These are phyloP conservation scores for Phaeoacremonium minimum DNA, from an alignment of 2,329 filamentous ascomycete species.

Conservation along the genomic window DNA sequence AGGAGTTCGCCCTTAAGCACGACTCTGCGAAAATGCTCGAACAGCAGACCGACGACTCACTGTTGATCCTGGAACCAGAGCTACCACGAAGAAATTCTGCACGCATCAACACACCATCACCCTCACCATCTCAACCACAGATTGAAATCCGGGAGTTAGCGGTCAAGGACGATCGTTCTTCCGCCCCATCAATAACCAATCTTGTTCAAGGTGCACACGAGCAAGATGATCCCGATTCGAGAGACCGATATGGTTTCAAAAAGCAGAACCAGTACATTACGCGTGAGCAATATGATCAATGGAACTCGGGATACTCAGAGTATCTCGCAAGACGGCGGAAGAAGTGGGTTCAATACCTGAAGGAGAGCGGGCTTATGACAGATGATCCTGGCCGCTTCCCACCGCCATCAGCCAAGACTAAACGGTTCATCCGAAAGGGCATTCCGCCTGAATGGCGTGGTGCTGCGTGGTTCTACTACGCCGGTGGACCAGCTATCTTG, in stretches of 20 bases:
- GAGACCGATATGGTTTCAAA: slow-evolving; percentile 89
- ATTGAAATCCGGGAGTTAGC: slow-evolving; percentile 5
- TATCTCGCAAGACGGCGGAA: slow-evolving; percentile 70
- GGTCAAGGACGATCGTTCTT: slow-evolving; percentile 1
- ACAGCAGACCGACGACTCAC: slow-evolving; percentile 13
- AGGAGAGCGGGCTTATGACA: slow-evolving; percentile 69
- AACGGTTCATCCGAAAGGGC: slow-evolving; percentile 86
- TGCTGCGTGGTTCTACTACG: slow-evolving; percentile 97
- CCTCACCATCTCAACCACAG: neutral
- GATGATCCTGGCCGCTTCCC: slow-evolving; percentile 75
- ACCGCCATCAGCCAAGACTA: slow-evolving; percentile 74
- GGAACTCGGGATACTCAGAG: slow-evolving; percentile 70
- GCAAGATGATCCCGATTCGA: slow-evolving; percentile 41
- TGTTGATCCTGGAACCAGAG: neutral
- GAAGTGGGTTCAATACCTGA: slow-evolving; percentile 80
- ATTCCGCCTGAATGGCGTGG: slow-evolving; percentile 92
- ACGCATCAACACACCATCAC: slow-evolving; percentile 1
- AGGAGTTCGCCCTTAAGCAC: slow-evolving; percentile 31
- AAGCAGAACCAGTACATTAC: slow-evolving; percentile 80
- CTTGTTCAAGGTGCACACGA: slow-evolving; percentile 24
- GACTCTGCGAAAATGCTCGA: slow-evolving; percentile 48
- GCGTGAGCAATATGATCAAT: slow-evolving; percentile 73
- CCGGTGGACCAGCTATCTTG: slow-evolving; percentile 76
- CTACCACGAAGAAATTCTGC: slow-evolving; percentile 1
- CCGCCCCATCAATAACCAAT: slow-evolving; percentile 10